Base-by-base conservation (phyloP, 176 grass and related monocot genomes). In the Aegilops bicornis region DNA sequence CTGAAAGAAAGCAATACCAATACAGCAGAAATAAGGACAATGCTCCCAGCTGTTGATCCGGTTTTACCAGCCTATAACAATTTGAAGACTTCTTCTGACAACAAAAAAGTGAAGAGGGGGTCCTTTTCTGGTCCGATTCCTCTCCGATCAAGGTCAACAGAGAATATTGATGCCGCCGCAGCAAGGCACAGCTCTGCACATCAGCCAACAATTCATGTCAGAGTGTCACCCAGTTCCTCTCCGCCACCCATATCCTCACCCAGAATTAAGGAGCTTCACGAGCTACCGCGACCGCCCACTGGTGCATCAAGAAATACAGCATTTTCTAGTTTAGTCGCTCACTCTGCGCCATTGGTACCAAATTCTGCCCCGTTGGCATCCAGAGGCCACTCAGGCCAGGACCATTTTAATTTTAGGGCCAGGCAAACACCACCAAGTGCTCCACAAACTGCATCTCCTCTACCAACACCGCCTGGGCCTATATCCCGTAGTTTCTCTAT, bases 401-500 rank as follows among this genome's bases (percentile, higher is more conserved):
- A 88, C 45, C 84, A 79, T 92, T 70, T 54, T 73, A 89, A 79
- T 92, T 64, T 43, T 70, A 89, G 79, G 91, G 35, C 58, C 54
- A 88, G 83, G 83, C 89, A 91, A 61, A 78, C 69, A 63, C 73
- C 64, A n/a, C 76, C 66, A n/a, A 88, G 64, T 81, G 80, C 88
- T 73, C 85, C 84, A 14, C 89, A 86, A 39, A 99, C 91, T 22
- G 90, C 97, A 20, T 99, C 97, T 48, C 97, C 97, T 70, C 86
- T 99, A 79, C 97, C 94, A 56, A 89, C 85, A 10, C 97, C 94
- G 1, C 89, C 97, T 37, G 90, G 90, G 48, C 58, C 86, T 83
- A 98, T 98, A 78, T 76, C 90, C 50, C 97, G 97, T 2, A 99
- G 97, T 86, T 99, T 94, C 63, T 99, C 97, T 37, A 99, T 99